Evolutionary conservation across 768 basidiomycete genomes (phyloP), one percentile per base, ranked within the genome.

Genomic region (Boletales sp.): DNA sequence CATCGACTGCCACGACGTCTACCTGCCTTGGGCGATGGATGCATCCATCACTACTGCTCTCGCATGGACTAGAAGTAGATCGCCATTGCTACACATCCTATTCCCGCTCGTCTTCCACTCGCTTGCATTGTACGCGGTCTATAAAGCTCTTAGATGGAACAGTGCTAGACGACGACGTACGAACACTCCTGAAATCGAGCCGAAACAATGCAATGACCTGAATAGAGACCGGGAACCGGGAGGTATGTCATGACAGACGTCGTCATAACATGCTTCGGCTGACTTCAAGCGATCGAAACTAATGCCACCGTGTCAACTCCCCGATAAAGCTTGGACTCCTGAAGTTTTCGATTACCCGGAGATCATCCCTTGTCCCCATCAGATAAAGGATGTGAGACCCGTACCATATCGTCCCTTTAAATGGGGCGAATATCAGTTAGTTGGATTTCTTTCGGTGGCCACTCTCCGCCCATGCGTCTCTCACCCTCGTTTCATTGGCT

Each of bases 341-440:
- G 69, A 72, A 13, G 31, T 57, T 12, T 87, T 84, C 54, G 54
- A 62, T 7, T 86, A 81, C 57, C 85, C 85, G 1, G 47, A 63
- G 4, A 67, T 87, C 36, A 70, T 70, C 5, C 69, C 82, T 2
- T 72, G 71, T 50, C 53, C 66, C 12, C 45, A 54, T 12, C 62
- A 72, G 17, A 64, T 82, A 44, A 61, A 56, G 11, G 73, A 79
- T 12, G 68, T 81, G 27, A 74, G 77, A 54, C 83, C 83, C 2
- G 76, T 84, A 7, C 79, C 83, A 14, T 87, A 87, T 55, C 72
- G 86, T n/a, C 83, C 86, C 3, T 87, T 86, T 63, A 75, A 73
- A 47, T 79, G 79, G 73, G 84, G 84, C 15, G 68, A 76, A 38
- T 86, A 87, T 61, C 79, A 86, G 86, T 88, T 44, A 57, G 83